These are phyloP conservation scores for Globisporangium polare DNA, from an alignment of 352 stramenopile genomes.

Conservation along the genomic window DNA sequence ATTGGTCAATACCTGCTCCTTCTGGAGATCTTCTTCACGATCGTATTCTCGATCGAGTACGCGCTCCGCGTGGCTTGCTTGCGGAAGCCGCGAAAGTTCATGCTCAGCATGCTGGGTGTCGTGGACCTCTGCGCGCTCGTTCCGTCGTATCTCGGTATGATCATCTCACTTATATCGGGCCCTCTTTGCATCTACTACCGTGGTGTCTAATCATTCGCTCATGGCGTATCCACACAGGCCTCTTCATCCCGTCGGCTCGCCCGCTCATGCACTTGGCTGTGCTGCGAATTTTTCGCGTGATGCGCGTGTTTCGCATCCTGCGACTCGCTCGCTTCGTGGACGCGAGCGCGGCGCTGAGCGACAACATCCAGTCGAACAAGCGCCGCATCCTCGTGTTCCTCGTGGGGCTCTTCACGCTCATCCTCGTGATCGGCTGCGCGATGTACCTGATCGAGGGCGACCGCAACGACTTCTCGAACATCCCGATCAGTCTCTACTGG, in stretches of 20 bases:
- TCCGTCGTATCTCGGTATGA: conserved; percentile 68
- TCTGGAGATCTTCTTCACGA: conserved; percentile 74
- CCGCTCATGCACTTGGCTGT: conserved; percentile 70
- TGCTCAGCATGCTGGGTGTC: conserved; percentile 66
- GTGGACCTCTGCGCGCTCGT: conserved; percentile 76
- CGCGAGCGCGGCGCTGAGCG: conserved; percentile 56
- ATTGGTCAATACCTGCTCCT: conserved; percentile 61
- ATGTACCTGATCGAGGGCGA: conserved; percentile 85
- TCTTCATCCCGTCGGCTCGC: conserved; percentile 56
- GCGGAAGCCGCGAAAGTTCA: conserved; percentile 52
- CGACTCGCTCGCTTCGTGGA: conserved; percentile 73
- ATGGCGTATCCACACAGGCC: conserved; percentile 12
- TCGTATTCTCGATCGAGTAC: conserved; percentile 81
- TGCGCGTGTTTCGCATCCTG: conserved; percentile 75
- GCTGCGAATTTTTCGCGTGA: conserved; percentile 75
- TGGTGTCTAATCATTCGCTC: not conserved
- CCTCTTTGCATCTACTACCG: not conserved
- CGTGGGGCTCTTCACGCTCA: conserved; percentile 66
- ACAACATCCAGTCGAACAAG: conserved; percentile 82
- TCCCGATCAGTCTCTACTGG: conserved; percentile 86
- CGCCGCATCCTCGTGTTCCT: conserved; percentile 75
- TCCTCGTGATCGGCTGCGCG: conserved; percentile 73
- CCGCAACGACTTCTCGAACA: conserved; percentile 72
- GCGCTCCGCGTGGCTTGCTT: conserved; percentile 59
- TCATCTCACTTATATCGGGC: not conserved